phyloP scores from a whole-genome alignment of 2,329 filamentous ascomycete species.

The Cyphellophora europaea region DNA sequence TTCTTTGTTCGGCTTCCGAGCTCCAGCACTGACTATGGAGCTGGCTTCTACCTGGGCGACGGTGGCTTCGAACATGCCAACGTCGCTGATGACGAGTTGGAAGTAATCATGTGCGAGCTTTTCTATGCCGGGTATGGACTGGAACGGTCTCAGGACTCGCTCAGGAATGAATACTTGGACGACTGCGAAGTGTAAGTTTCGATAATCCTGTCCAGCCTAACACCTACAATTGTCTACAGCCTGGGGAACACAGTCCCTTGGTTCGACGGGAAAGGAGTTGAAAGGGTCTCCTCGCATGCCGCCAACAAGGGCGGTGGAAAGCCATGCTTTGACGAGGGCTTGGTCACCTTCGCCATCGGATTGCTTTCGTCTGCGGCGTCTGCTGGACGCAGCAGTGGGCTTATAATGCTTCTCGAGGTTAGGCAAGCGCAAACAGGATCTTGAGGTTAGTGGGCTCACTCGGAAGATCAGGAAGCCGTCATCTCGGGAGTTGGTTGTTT shows the following conservation, averaged over 20 bases:
- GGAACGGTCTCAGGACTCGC: background rate
- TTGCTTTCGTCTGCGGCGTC: too few species aligned
- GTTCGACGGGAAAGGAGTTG: conserved; percentile 5
- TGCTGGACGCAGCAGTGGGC: too few species aligned
- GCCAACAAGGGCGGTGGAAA: background rate
- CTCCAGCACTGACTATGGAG: background rate
- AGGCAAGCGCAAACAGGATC: too few species aligned
- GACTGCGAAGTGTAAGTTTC: background rate
- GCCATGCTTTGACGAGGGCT: too few species aligned
- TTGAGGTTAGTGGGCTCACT: too few species aligned
- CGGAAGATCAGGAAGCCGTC: too few species aligned
- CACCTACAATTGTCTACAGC: conserved; percentile 6
- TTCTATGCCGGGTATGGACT: background rate
- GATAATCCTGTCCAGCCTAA: background rate
- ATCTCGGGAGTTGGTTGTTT: too few species aligned
- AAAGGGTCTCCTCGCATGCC: conserved; percentile 6
- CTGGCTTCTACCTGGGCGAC: background rate
- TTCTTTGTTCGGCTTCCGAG: background rate
- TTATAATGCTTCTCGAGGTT: too few species aligned
- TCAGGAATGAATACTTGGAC: background rate
- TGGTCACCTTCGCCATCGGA: too few species aligned
- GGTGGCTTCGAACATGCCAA: conserved; percentile 3
- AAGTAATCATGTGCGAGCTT: conserved; percentile 2
- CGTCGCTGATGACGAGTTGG: conserved; percentile 7
- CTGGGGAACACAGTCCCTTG: conserved; percentile 1